phyloP scores from a whole-genome alignment of 495 filamentous ascomycete species.

The Gamarada debralockiae region DNA sequence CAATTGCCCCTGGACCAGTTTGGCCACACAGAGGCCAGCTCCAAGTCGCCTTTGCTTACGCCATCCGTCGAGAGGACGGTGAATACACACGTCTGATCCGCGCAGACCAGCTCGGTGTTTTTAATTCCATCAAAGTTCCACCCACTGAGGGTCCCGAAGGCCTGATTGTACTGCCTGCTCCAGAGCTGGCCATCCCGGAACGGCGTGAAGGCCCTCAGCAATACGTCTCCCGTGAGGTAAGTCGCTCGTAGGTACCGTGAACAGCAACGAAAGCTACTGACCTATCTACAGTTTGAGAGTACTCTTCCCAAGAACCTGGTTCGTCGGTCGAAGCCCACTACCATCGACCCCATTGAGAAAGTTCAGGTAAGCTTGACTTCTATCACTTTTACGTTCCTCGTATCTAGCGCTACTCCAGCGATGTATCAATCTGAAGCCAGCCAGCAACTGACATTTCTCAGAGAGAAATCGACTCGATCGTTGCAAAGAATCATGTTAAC shows the following conservation, averaged over 20 bases:
- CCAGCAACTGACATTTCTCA: neutral
- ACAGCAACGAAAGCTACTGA: neutral
- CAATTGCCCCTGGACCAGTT: slow-evolving; percentile 10
- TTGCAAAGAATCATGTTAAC: neutral
- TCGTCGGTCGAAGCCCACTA: too few relatives aligned
- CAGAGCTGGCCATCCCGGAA: slow-evolving; percentile 27
- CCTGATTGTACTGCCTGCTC: slow-evolving; percentile 40
- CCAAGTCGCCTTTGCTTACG: slow-evolving; percentile 15
- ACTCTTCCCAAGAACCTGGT: neutral
- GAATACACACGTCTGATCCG: slow-evolving; percentile 58
- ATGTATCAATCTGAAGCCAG: too few relatives aligned
- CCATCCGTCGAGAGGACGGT: slow-evolving; percentile 46
- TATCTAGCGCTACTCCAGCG: too few relatives aligned
- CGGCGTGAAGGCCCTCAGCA: slow-evolving; percentile 3
- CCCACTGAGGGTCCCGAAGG: slow-evolving; percentile 25
- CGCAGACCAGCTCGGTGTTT: slow-evolving; percentile 52
- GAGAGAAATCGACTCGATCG: slow-evolving; percentile 19
- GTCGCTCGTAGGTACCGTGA: neutral
- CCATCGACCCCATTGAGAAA: neutral
- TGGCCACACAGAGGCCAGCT: slow-evolving; percentile 5
- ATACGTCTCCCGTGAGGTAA: slow-evolving; percentile 6
- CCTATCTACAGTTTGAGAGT: neutral
- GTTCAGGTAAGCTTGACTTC: neutral
- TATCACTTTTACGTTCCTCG: too few relatives aligned
- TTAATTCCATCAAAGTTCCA: slow-evolving; percentile 27